phyloP scores from a whole-genome alignment of 306 rosid genomes.

The Glycine soja region DNA sequence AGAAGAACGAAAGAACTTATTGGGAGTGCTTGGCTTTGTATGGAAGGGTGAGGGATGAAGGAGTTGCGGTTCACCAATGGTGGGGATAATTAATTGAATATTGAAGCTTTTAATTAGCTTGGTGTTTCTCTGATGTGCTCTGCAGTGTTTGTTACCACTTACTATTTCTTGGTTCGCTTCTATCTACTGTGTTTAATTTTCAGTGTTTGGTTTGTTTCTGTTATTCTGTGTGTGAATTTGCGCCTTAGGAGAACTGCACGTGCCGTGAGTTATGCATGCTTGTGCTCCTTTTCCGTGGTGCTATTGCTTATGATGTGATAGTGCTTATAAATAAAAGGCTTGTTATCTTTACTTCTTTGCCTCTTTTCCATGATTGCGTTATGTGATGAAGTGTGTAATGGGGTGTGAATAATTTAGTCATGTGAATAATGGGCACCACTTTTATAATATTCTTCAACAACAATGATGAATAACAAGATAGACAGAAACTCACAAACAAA shows the following conservation, averaged over 20 bases:
- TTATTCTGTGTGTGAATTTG: slow-evolving; percentile 10
- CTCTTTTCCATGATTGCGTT: not conserved
- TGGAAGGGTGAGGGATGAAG: slow-evolving; percentile 71
- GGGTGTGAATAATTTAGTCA: not conserved
- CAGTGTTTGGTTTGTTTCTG: not conserved
- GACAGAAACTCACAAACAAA: not conserved
- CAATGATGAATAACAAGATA: not conserved
- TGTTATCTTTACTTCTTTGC: not conserved
- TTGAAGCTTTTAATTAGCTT: not conserved
- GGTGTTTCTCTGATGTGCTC: too few relatives aligned
- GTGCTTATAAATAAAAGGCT: slow-evolving; percentile 20
- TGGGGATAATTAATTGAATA: slow-evolving; percentile 50
- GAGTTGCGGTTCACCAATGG: slow-evolving; percentile 84
- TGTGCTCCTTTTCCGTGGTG: slow-evolving; percentile 4
- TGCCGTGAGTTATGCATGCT: not conserved
- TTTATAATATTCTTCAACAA: not conserved
- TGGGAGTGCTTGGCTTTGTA: slow-evolving; percentile 77
- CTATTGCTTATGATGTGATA: not conserved
- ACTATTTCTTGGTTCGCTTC: not conserved
- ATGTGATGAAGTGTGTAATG: not conserved
- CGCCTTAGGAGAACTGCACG: not conserved
- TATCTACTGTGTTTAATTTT: not conserved
- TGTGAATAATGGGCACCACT: not conserved
- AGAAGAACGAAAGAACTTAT: slow-evolving; percentile 60
- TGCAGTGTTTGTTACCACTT: not conserved